phyloP scores from a whole-genome alignment of 768 basidiomycete species.

The Tricholoma terreum region DNA sequence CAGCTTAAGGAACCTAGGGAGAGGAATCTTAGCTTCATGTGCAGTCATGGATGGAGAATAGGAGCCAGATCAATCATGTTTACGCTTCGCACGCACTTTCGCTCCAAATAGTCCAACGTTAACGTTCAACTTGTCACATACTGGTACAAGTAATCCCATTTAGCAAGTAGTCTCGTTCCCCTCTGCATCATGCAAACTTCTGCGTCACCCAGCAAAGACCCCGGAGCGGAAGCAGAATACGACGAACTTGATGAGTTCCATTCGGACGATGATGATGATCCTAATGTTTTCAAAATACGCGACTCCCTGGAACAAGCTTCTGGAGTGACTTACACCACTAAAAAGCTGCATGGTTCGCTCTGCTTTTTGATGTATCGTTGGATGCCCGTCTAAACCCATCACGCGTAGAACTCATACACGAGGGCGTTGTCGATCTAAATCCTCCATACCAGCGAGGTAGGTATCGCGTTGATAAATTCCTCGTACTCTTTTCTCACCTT shows the following conservation, averaged over 20 bases:
- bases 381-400: neutral
- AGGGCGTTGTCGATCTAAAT: conserved; percentile 65
- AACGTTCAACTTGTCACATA: too few species aligned
- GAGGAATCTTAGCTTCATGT: conserved; percentile 46
- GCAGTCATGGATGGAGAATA: conserved; percentile 14
- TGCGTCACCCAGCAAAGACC: conserved; percentile 10
- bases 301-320: conserved; percentile 39
- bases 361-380: neutral
- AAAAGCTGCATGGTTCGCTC: conserved; percentile 45
- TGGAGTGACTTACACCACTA: conserved; percentile 41
- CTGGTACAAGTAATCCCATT: neutral
- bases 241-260: conserved; percentile 46
- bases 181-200: conserved; percentile 2
- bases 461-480: conserved; percentile 2
- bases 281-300: conserved; percentile 41
- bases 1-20: conserved; percentile 67
- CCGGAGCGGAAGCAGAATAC: conserved; percentile 35
- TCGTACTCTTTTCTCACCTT: neutral
- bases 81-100: conserved; percentile 2
- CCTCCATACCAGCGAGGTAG: conserved; percentile 73
- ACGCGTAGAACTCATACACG: conserved; percentile 56
- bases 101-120: too few species aligned
- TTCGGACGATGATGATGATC: conserved; percentile 36
- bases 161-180: neutral
- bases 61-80: neutral